These are phyloP conservation scores for Venturia oleaginea DNA, from an alignment of 2,329 filamentous ascomycete genomes.

Conservation along the genomic window DNA sequence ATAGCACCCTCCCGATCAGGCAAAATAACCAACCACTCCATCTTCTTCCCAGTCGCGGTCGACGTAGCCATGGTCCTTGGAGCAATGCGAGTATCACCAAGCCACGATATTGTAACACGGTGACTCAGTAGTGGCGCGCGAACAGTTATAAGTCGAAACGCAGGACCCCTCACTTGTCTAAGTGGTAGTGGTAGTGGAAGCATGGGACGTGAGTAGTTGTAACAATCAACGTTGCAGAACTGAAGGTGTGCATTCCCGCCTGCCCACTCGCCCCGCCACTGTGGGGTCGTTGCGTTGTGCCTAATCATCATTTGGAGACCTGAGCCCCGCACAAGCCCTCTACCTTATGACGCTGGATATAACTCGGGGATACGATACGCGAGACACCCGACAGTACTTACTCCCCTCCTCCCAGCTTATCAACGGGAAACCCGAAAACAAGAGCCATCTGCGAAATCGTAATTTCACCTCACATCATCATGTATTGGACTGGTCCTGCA, in stretches of 20 bases:
- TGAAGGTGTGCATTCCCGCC: no score
- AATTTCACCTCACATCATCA: background rate
- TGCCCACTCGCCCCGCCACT: no score
- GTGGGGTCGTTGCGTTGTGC: background rate
- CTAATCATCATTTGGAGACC: constrained; percentile 2
- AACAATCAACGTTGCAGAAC: background rate
- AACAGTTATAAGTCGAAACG: background rate
- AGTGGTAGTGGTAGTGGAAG: background rate
- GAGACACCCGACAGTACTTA: background rate
- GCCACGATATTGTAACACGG: background rate
- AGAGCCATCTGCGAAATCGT: background rate
- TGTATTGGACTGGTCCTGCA: background rate
- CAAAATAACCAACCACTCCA: constrained; percentile 43
- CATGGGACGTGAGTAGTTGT: background rate
- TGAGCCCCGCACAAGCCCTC: no score
- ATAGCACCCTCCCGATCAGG: constrained; percentile 36
- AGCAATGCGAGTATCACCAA: background rate
- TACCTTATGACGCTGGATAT: background rate
- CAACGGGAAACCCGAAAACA: background rate
- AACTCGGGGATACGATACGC: background rate
- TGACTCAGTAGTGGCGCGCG: background rate
- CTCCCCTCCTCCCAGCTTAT: no score
- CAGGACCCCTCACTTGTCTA: background rate
- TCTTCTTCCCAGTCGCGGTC: constrained; percentile 25
- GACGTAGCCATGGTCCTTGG: constrained; percentile 16